Base-by-base conservation (phyloP, 2,329 filamentous ascomycete genomes). In the Clarireedia sp. region DNA sequence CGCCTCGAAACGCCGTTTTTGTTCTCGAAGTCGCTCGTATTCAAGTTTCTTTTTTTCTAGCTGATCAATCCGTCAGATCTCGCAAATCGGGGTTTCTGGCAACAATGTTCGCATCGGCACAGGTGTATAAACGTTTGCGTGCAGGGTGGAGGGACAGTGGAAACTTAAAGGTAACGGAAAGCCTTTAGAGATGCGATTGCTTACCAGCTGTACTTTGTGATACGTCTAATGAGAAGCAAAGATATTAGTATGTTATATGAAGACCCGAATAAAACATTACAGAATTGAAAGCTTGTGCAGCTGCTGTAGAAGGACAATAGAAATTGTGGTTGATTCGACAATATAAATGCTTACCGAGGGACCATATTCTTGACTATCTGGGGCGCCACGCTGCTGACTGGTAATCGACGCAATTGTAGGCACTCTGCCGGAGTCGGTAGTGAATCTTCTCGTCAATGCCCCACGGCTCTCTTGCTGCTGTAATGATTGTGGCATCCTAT, bases 41-140 rank as follows among this genome's bases (percentile, higher is more conserved):
- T 96, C 90, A 67, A 89, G 77, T 67, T 90, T 90, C 74, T 96
- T 96, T 74, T 94, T 94, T 71, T 96, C 91, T 68, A 96, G 82
- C 91, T 96, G 71, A 57, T 55, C 50, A 57, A 47, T 45, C 56
- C 62, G 70, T 81, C 66, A 76, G 72, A 64, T 59, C 40, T 43
- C 53, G 36, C n/a, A 21, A 41, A 23, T 19, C 2, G 17, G 23
- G 29, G 10, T 12, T 33, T 33, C 29, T 10, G 10, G 12, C 29
- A 33, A 33, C 12, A 33, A 33, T 33, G 10, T 33, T 33, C 29
- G 10, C 29, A 33, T 33, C 29, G 29, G 29, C 29, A 14, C 3
- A 14, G 29, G 29, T 33, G 29, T 33, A 33, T 33, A 12, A 33
- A 9, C 9, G 29, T 45, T 48, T 53, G 36, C 19, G 24, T 41